Conservation (phyloP, 176 grass and related monocot species). For the Aegilops sharonensis region DNA sequence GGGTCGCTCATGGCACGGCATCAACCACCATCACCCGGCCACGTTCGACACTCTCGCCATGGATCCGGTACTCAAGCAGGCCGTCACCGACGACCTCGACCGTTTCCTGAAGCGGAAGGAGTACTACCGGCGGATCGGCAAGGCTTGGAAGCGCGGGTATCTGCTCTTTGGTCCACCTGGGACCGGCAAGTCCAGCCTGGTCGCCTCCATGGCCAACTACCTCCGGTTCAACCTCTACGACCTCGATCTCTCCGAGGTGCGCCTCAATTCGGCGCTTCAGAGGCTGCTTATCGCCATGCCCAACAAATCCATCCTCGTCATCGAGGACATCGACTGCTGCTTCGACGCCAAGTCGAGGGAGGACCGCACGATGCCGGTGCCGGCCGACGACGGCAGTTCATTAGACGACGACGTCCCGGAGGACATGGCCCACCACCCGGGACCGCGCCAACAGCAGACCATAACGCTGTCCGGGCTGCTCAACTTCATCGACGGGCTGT, state of each 20-base stretch:
- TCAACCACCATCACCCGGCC: conserved; percentile 56
- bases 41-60: conserved; percentile 69
- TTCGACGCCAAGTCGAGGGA: conserved; percentile 28
- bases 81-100: conserved; percentile 23
- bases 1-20: not conserved
- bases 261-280: conserved; percentile 1
- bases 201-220: conserved; percentile 42
- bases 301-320: conserved; percentile 26
- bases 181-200: conserved; percentile 38
- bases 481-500: conserved; percentile 50
- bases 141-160: conserved; percentile 56
- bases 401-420: not conserved
- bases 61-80: conserved; percentile 25
- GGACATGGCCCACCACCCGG: not conserved
- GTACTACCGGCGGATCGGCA: conserved; percentile 47
- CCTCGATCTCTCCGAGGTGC: conserved; percentile 30
- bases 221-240: conserved; percentile 38
- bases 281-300: conserved; percentile 23
- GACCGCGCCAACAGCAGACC: not conserved
- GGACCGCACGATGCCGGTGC: not conserved
- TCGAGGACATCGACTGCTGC: conserved; percentile 40
- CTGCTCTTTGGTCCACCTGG: conserved; percentile 44
- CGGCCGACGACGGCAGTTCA: not conserved
- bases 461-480: conserved; percentile 37
- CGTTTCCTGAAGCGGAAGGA: conserved; percentile 28